phyloP scores from a whole-genome alignment of 768 basidiomycete genomes.

The Suillus variegatus region DNA sequence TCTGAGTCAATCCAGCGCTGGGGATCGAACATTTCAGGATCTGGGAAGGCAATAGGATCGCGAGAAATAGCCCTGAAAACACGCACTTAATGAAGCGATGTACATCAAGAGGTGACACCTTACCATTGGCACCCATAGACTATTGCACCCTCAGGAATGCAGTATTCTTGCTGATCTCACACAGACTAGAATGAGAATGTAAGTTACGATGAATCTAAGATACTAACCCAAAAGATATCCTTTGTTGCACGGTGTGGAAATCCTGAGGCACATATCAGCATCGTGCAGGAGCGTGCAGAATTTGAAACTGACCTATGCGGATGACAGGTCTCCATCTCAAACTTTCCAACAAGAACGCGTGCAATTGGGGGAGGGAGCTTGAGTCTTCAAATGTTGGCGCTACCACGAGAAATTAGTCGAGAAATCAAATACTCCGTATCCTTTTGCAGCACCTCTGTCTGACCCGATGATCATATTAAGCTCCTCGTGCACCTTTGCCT shows the following conservation, averaged over 20 bases:
- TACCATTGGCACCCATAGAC: neutral
- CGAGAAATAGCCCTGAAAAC: slow-evolving; percentile 1
- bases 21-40: slow-evolving; percentile 55
- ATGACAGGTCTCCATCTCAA: neutral
- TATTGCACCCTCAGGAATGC: neutral
- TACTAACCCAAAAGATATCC: neutral
- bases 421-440: neutral
- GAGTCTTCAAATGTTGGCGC: neutral
- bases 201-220: neutral
- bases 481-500: neutral
- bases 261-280: neutral
- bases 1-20: slow-evolving; percentile 48
- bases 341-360: neutral
- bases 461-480: neutral
- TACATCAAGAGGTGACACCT: neutral
- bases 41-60: slow-evolving; percentile 41
- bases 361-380: neutral
- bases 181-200: neutral
- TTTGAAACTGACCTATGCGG: neutral
- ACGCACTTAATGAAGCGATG: neutral
- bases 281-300: neutral
- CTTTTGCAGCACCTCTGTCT: neutral
- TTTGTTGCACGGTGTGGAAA: neutral
- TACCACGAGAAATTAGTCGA: neutral
- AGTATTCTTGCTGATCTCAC: neutral